A percentile compares a stretch with the other conserved stretches of the same genome.
These are phyloP conservation scores for Tulasnella sp. DNA, from an alignment of 768 basidiomycete genomes.

Conservation along the genomic window DNA sequence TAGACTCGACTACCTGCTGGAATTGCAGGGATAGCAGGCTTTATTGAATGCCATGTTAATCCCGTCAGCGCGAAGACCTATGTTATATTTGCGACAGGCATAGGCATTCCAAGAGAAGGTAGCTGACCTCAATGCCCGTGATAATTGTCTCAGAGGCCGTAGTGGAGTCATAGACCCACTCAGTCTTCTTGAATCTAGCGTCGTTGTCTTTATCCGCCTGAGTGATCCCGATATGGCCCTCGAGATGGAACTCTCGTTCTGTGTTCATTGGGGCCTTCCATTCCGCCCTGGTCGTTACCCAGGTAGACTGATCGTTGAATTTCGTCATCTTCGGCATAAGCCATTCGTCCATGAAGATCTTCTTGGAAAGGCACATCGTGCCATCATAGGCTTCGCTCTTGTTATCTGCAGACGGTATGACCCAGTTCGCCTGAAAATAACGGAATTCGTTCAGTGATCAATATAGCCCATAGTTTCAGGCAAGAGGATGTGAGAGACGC, in stretches of 20 bases:
- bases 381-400: not conserved
- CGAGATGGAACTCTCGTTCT: not conserved
- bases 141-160: no score
- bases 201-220: not conserved
- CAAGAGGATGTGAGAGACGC: not conserved
- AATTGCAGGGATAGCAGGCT: not conserved
- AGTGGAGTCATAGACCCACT: no score
- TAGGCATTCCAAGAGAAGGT: no score
- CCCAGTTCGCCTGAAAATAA: not conserved
- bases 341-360: not conserved
- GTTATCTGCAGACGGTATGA: not conserved
- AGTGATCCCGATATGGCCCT: not conserved
- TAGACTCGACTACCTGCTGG: not conserved
- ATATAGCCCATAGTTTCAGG: no score
- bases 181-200: not conserved
- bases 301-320: not conserved
- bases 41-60: no score
- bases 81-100: no score
- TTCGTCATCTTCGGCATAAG: not conserved
- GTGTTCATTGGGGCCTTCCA: not conserved
- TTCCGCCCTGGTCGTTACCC: not conserved
- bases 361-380: not conserved
- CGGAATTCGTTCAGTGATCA: no score
- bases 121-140: no score
- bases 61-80: no score